Evolutionary conservation across 1,284 basidiomycete species (phyloP).

Genomic region (Tausonia pullulans): DNA sequence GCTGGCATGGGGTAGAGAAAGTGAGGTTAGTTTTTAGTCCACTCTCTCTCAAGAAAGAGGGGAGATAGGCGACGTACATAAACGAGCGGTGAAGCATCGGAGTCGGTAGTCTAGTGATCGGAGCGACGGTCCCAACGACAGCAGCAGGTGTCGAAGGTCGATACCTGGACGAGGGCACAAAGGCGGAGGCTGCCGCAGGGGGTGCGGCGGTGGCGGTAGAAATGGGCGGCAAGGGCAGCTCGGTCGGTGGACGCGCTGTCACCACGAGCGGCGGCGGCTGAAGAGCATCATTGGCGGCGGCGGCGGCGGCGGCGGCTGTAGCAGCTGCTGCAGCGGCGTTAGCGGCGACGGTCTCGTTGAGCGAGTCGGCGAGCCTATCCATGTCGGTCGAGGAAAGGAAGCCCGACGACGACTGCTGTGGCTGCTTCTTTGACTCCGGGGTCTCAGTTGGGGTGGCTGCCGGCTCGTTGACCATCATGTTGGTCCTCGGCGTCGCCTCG

Average conservation of each 20-base stretch:
- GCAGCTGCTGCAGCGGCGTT: too few species aligned
- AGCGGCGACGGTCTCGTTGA: background rate
- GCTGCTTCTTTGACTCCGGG: too few species aligned
- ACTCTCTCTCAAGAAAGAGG: background rate
- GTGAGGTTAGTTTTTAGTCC: background rate
- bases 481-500: too few species aligned
- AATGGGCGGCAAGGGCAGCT: too few species aligned
- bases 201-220: too few species aligned
- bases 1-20: constrained; percentile 23
- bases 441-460: too few species aligned
- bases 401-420: too few species aligned
- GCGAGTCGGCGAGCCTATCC: background rate
- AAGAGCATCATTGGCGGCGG: too few species aligned
- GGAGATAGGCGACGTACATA: constrained; percentile 10
- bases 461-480: too few species aligned
- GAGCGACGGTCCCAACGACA: background rate
- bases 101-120: background rate
- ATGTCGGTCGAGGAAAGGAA: background rate
- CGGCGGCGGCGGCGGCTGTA: too few species aligned
- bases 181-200: too few species aligned
- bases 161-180: too few species aligned
- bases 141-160: background rate
- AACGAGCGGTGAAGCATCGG: constrained; percentile 8
- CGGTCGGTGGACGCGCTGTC: background rate
- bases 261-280: background rate